Evolutionary conservation across 106 monocot species (phyloP).

Genomic region (Posidonia australis): DNA sequence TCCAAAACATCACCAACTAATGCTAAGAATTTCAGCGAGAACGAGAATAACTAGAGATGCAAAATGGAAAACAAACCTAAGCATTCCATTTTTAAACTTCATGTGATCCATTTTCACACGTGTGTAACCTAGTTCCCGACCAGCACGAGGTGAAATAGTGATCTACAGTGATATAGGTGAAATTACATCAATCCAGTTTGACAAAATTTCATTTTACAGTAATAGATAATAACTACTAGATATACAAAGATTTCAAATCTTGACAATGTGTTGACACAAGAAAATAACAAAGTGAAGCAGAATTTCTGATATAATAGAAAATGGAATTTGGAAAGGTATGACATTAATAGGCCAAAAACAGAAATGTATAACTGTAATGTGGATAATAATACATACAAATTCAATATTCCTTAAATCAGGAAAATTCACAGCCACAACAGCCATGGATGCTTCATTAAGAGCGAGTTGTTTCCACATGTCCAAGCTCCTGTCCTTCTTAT

Average conservation of each 20-base stretch:
- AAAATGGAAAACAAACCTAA: constrained; percentile 34
- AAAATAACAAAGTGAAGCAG: too few species aligned
- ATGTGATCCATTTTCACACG: constrained; percentile 85
- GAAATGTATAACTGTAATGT: background rate
- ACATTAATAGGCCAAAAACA: too few species aligned
- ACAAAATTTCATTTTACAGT: too few species aligned
- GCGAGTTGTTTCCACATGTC: constrained; percentile 78
- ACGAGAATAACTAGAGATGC: background rate
- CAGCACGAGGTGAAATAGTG: constrained; percentile 85
- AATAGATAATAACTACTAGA: too few species aligned
- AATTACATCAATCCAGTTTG: background rate
- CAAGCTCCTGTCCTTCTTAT: constrained; percentile 66
- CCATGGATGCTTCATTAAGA: constrained; percentile 90
- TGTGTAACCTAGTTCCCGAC: constrained; percentile 80
- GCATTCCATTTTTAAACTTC: constrained; percentile 75
- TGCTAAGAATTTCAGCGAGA: too few species aligned
- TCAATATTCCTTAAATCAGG: constrained; percentile 79
- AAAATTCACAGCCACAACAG: constrained; percentile 79
- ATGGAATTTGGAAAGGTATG: too few species aligned
- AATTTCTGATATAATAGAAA: too few species aligned
- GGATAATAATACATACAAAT: constrained; percentile 39
- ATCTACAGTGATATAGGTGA: constrained; percentile 23
- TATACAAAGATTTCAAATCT: too few species aligned
- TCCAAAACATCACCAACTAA: too few species aligned
- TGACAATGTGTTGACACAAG: too few species aligned